These are phyloP conservation scores for Dichotomocladium elegans DNA, from an alignment of 371 early-diverging fungal species.

Conservation along the genomic window DNA sequence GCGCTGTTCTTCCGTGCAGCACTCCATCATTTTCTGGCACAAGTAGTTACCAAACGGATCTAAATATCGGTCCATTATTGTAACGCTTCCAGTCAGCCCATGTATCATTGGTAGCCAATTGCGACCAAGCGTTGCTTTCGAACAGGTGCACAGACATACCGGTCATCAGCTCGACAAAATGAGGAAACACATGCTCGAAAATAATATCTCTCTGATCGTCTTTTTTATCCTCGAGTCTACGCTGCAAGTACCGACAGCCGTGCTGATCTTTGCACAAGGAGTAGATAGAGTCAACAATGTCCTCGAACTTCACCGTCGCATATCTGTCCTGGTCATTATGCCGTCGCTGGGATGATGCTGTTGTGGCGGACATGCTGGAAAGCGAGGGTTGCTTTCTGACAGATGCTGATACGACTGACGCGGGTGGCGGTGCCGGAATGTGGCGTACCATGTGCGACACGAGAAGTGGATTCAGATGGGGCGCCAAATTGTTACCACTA, in stretches of 20 bases:
- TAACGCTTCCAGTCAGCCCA: not conserved
- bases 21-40: constrained; percentile 85
- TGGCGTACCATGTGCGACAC: constrained; percentile 24
- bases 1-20: constrained; percentile 73
- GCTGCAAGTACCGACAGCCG: constrained; percentile 87
- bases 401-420: constrained; percentile 1
- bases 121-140: not conserved
- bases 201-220: constrained; percentile 61
- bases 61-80: constrained; percentile 1
- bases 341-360: not conserved
- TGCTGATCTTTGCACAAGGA: constrained; percentile 87
- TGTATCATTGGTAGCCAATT: too few relatives aligned
- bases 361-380: not conserved
- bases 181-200: constrained; percentile 68
- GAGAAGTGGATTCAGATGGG: constrained; percentile 19
- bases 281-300: constrained; percentile 69
- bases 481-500: not conserved
- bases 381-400: too few relatives aligned
- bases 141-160: constrained; percentile 42
- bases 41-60: constrained; percentile 94
- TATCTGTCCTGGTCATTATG: constrained; percentile 53
- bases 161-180: constrained; percentile 84
- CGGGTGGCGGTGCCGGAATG: constrained; percentile 16
- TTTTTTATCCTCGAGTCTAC: constrained; percentile 77
- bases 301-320: constrained; percentile 59